Evolutionary conservation across 2,329 filamentous ascomycete species (phyloP), one percentile per base, ranked within the genome.

Genomic region (Fusarium tjaetaba): DNA sequence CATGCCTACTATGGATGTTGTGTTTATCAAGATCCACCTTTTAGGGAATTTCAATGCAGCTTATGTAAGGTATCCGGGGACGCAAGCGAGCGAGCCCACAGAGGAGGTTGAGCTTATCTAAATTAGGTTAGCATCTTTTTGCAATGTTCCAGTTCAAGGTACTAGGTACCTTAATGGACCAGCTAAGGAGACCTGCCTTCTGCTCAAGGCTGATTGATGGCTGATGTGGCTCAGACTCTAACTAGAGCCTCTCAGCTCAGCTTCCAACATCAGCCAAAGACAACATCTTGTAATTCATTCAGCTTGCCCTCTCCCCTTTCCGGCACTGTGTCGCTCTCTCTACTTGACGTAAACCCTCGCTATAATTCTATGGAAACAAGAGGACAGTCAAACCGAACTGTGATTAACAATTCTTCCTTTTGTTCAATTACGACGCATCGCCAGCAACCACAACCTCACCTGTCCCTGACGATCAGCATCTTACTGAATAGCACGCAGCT

Each of bases 141-240:
- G 18, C 28, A 63, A 48, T 61, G 57, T 55, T 65, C 65, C 61
- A 67, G 59, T n/a, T 38, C 16, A 38, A 36, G 34, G 34, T 4
- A 10, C 34, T 28, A 46, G 30, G 32, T 34, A 34, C 36, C 36
- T 38, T 38, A 36, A 36, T 36, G 43, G 28, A 46, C 43, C 45
- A 28, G 45, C 26, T 28, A 48, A n/a, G 9, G 28, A 28, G 32
- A 30, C 28, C 22, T 49, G 46, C 28, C 46, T 18, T 49, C n/a
- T 32, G 26, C 38, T 32, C 53, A 20, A 42, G 36, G 38, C 48
- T 51, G 16, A 32, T 43, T 46, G 28, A 32, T 43, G 70, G 65
- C 72, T 76, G 70, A 76, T 60, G 74, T 75, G 74, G 74, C 74
- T 76, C 53, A 76, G 74, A 74, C 57, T 74, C 64, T 65, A 46